Evolutionary conservation across 306 rosid genomes (phyloP).

Genomic region (Carpinus fangiana): DNA sequence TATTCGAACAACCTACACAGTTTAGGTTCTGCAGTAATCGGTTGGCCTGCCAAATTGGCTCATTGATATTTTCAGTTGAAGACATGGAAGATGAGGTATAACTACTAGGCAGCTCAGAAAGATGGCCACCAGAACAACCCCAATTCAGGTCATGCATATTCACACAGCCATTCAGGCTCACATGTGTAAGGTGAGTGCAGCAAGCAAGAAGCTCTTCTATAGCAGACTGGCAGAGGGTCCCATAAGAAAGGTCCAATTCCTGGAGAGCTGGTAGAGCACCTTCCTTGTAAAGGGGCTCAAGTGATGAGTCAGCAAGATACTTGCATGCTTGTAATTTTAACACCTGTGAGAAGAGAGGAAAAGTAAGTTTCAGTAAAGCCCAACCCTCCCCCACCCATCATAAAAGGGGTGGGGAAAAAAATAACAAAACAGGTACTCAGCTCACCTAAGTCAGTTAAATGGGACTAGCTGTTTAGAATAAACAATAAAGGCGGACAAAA

Average conservation of each 20-base stretch:
- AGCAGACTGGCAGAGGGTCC: slow-evolving; percentile 86
- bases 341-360: slow-evolving; percentile 55
- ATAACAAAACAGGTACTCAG: too few species aligned
- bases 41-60: slow-evolving; percentile 53
- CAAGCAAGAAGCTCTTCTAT: slow-evolving; percentile 97
- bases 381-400: not conserved
- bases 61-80: slow-evolving; percentile 36
- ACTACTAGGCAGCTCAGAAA: slow-evolving; percentile 37
- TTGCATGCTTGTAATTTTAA: slow-evolving; percentile 96
- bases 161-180: slow-evolving; percentile 96
- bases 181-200: slow-evolving; percentile 83
- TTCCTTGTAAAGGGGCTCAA: slow-evolving; percentile 92
- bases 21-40: slow-evolving; percentile 86
- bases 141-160: slow-evolving; percentile 97
- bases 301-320: slow-evolving; percentile 75
- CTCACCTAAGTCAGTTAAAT: not conserved
- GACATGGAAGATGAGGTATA: slow-evolving; percentile 34
- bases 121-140: slow-evolving; percentile 51
- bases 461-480: not conserved
- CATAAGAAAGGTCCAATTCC: slow-evolving; percentile 93
- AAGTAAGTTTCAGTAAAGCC: not conserved
- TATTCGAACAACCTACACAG: slow-evolving; percentile 92
- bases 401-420: not conserved
- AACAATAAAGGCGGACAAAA: not conserved
- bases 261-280: slow-evolving; percentile 91